These are phyloP conservation scores for Rubroshorea leprosula DNA, from an alignment of 345 rosid genomes.

Conservation along the genomic window DNA sequence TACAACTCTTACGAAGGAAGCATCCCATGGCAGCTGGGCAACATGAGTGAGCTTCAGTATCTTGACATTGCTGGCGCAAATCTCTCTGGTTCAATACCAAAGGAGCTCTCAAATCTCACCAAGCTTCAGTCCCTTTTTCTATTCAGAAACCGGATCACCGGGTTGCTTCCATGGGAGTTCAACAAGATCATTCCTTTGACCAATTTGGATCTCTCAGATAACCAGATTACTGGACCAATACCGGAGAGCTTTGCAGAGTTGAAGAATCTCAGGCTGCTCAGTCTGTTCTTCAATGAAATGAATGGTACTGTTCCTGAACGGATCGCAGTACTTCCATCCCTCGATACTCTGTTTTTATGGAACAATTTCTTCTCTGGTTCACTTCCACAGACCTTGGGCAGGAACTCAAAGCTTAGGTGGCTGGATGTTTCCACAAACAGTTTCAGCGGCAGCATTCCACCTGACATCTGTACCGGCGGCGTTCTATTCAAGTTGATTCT, in stretches of 20 bases:
- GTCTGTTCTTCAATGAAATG: constrained; percentile 85
- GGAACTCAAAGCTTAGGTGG: constrained; percentile 71
- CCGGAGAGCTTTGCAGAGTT: constrained; percentile 68
- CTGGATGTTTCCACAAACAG: constrained; percentile 84
- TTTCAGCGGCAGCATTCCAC: constrained; percentile 67
- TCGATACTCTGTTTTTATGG: constrained; percentile 83
- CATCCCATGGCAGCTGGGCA: constrained; percentile 74
- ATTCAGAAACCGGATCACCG: constrained; percentile 66
- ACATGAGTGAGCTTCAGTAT: constrained; percentile 68
- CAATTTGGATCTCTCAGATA: constrained; percentile 82
- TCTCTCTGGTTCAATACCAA: constrained; percentile 74
- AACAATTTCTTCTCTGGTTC: constrained; percentile 74
- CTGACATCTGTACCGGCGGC: constrained; percentile 71
- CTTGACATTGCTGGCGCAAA: constrained; percentile 84
- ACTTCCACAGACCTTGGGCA: constrained; percentile 74
- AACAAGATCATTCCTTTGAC: constrained; percentile 45
- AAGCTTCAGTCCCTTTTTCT: constrained; percentile 81
- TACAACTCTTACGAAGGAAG: constrained; percentile 68
- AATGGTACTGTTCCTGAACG: constrained; percentile 70
- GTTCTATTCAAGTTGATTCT: constrained; percentile 62
- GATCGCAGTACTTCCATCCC: constrained; percentile 67
- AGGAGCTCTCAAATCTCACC: constrained; percentile 63
- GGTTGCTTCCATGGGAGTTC: constrained; percentile 65
- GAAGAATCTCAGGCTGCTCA: constrained; percentile 66
- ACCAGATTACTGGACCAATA: constrained; percentile 62